Conservation (phyloP, 75 land plant genomes). For the Picea sitchensis region DNA sequence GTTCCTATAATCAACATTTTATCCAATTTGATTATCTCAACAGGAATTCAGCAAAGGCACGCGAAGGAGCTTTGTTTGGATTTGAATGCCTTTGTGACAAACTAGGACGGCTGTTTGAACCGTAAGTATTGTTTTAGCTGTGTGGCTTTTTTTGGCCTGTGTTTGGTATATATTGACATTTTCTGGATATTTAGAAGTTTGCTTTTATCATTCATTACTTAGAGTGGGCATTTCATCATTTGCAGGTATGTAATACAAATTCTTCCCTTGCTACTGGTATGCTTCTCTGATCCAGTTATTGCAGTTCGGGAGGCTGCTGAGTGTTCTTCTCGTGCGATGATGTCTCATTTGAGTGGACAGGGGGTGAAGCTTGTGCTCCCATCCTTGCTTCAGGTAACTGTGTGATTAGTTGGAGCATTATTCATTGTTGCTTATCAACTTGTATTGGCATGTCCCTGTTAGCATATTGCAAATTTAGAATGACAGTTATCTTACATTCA, state of each 20-base stretch:
- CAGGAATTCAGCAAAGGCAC: slow-evolving; percentile 94
- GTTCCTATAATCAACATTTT: background rate
- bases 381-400: slow-evolving; percentile 81
- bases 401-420: too few relatives aligned
- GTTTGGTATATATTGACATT: background rate
- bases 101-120: slow-evolving; percentile 96
- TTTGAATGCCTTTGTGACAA: slow-evolving; percentile 97
- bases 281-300: slow-evolving; percentile 93
- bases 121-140: slow-evolving; percentile 52
- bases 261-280: slow-evolving; percentile 81
- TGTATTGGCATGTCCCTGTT: too few relatives aligned
- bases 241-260: slow-evolving; percentile 91
- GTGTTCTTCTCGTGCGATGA: slow-evolving; percentile 96
- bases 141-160: background rate
- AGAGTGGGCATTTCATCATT: slow-evolving; percentile 1
- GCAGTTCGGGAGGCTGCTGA: slow-evolving; percentile 99
- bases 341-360: slow-evolving; percentile 92
- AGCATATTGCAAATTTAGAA: too few relatives aligned
- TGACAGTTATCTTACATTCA: too few relatives aligned
- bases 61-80: slow-evolving; percentile 93
- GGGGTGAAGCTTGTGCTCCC: slow-evolving; percentile 99
- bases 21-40: background rate
- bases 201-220: slow-evolving; percentile 3
- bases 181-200: background rate
- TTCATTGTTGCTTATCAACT: too few relatives aligned